Base-by-base conservation (phyloP, 495 filamentous ascomycete species). In the Bacidia gigantensis region DNA sequence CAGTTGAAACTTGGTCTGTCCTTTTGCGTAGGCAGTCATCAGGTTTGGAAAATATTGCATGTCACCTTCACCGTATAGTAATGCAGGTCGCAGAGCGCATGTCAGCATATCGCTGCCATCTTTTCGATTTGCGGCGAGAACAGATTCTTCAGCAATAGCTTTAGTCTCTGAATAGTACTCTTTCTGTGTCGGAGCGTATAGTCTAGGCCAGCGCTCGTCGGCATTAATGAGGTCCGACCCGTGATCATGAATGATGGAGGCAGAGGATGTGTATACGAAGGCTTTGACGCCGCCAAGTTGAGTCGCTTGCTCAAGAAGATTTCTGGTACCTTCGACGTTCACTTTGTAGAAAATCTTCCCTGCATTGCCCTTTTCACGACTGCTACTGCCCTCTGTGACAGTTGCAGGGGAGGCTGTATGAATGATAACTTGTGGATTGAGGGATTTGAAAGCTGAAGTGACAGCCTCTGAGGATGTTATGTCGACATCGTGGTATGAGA, bases 161-260 rank as follows among this genome's bases (percentile, higher is more conserved):
- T 92, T 89, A 3, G 86, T 88, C 65, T 89, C 84, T 12, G 84
- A 85, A 66, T 99, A 99, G 67, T 93, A 90, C 66, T 96, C 92
- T 54, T 74, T 78, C 64, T 95, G 87, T 52, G 70, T 56, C 11
- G 74, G 68, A 3, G 82, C 81, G 17, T 80, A 71, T 42, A 95
- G 77, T 51, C 86, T 69, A 9, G 92, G 89, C 75, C 82, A 95
- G 26, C 78, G 71, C 71, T 99, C 92, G 62, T 92, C 84, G 47
- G 87, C 89, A 65, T 93, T 92, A 65, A 90, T 76, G 60, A 99
- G 67, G 64, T 95, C 84, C 51, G 69, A 81, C 60, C 75, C 69
- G 51, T 81, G 86, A 63, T 95, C 87, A 65, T 86, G 86, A 50
- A 95, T 77, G 32, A 95, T 79, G 47, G 85, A 89, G 44, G 87